Conservation (phyloP, 2,329 filamentous ascomycete genomes). For the Fusarium sp. region DNA sequence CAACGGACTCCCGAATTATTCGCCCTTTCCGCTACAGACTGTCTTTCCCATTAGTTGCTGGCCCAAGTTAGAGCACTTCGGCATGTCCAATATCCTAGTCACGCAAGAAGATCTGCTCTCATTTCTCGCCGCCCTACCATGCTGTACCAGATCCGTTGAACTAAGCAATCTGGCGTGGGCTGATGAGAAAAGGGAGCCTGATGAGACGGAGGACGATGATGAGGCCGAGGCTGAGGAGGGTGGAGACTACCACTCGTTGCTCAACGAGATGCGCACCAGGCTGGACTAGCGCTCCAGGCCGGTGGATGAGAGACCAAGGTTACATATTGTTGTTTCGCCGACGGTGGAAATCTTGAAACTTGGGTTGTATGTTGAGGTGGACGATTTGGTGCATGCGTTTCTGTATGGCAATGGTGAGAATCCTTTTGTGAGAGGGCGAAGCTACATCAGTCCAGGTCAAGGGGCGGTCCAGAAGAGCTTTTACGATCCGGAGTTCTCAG, state of each 20-base stretch:
- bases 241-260: accelerated
- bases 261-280: neutral
- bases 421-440: too few species aligned
- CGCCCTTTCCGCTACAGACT: neutral
- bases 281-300: conserved; percentile 2
- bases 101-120: neutral
- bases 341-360: too few species aligned
- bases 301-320: neutral
- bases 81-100: neutral
- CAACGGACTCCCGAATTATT: too few species aligned
- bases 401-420: neutral
- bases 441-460: too few species aligned
- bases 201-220: too few species aligned
- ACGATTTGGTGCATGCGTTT: neutral
- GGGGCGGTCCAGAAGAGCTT: too few species aligned
- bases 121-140: neutral
- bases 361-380: too few species aligned
- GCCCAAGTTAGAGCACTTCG: neutral
- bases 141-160: neutral
- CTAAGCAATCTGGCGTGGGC: neutral
- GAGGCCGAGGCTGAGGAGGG: neutral
- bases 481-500: too few species aligned
- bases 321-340: too few species aligned
- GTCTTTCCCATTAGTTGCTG: neutral
- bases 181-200: too few species aligned